Base-by-base conservation (phyloP, 108 stramenopile species). In the Cyclotella cryptica region DNA sequence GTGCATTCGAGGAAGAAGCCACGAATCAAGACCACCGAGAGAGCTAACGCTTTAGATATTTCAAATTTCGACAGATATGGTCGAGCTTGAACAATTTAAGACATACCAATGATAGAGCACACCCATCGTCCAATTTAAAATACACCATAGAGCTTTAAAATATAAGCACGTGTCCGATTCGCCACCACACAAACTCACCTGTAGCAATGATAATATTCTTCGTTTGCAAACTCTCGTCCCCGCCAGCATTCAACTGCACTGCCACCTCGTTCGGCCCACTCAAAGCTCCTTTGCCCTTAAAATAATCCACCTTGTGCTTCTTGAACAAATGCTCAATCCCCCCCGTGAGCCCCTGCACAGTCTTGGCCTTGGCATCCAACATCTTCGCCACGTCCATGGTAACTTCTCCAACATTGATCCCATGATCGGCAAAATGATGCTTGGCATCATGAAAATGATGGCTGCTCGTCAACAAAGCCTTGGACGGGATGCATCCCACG, bases 401-500 rank as follows among this genome's bases (percentile, higher is more conserved):
- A 39, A 98, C 77, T 45, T 90, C 91, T 11, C 85, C 87, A 11
- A 97, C 84, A 18, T 77, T 72, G 66, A 96, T 97, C 30, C 99
- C 99, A 80, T 99, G 98, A 21, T 96, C 91, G n/a, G 86, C 86
- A 87, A 99, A 98, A 75, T 98, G 91, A 70, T 95, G 85, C 75
- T 89, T 94, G 69, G 97, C 97, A 72, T 98, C 96, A 69, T 99
- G 96, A 84, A 88, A 99, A 72, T 98, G 93, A 84, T 99, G 99
- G 54, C 87, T 82, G 66, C 92, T 91, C 44, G 88, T 82, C 44
- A 99, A 89, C 43, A 99, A 86, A 0, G 99, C 99, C 91, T 99
- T 99, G 89, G 97, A 98, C 42, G 99, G 99, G 83, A 99, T 99
- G 90, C 99, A 99, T 15, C 99, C 99, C 19, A 99, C 98, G 70